Evolutionary conservation across 768 basidiomycete genomes (phyloP).

Genomic region (Calvatia gigantea): DNA sequence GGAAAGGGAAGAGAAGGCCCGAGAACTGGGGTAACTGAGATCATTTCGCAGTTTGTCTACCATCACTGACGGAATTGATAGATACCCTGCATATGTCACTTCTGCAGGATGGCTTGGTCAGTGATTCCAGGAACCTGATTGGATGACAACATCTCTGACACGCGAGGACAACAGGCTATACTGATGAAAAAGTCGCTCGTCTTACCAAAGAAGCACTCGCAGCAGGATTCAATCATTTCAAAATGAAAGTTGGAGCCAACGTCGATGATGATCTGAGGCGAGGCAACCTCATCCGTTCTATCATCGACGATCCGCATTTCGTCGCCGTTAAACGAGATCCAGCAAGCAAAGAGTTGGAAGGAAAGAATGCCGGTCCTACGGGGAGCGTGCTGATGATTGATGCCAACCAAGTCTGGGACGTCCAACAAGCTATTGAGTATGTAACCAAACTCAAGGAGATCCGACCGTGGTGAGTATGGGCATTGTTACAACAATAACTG

Average conservation of each 20-base stretch:
- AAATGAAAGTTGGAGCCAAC: constrained; percentile 96
- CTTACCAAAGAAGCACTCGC: constrained; percentile 84
- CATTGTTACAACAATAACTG: background rate
- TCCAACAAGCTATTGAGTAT: constrained; percentile 89
- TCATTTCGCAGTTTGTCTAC: background rate
- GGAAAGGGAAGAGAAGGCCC: constrained; percentile 74
- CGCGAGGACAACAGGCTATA: constrained; percentile 58
- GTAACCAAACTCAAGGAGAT: constrained; percentile 74
- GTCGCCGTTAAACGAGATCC: constrained; percentile 60
- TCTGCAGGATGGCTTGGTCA: constrained; percentile 88
- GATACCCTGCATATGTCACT: constrained; percentile 93
- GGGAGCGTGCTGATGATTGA: constrained; percentile 97
- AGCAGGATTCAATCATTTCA: constrained; percentile 96
- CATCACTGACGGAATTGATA: constrained; percentile 20
- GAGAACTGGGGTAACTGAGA: constrained; percentile 53
- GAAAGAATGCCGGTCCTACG: constrained; percentile 93
- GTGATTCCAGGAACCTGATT: constrained; percentile 8
- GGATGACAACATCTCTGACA: background rate
- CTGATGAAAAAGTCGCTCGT: constrained; percentile 85
- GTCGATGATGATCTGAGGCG: constrained; percentile 80
- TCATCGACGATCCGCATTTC: constrained; percentile 90
- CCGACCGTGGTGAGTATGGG: constrained; percentile 71
- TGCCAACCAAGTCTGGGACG: constrained; percentile 97
- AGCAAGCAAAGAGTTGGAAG: constrained; percentile 56
- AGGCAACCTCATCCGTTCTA: constrained; percentile 84